These are phyloP conservation scores for Pestalotiopsis sp. DNA, from an alignment of 2,329 filamentous ascomycete genomes.

Conservation along the genomic window DNA sequence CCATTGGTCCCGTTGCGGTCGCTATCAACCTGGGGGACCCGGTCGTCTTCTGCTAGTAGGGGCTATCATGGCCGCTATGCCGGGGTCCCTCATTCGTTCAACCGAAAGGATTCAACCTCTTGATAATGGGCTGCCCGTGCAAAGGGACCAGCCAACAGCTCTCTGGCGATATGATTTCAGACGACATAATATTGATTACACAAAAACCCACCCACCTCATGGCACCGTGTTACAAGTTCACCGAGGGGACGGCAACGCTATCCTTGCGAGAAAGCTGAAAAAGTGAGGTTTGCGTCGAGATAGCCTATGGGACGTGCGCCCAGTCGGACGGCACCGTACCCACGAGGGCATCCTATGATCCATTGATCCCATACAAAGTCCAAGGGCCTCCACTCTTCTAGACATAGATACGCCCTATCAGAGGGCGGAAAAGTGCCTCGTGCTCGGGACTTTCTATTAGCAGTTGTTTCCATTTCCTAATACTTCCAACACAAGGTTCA, in stretches of 20 bases:
- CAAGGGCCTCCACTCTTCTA: neutral
- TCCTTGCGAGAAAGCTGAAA: neutral
- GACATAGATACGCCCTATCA: neutral
- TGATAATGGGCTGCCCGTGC: neutral
- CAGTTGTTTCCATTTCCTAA: neutral
- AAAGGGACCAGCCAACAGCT: neutral
- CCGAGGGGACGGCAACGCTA: neutral
- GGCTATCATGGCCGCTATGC: neutral
- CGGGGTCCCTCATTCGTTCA: slow-evolving; percentile 4
- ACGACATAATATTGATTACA: neutral
- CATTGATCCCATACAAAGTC: neutral
- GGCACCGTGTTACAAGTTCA: neutral
- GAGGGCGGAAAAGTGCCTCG: neutral
- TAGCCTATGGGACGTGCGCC: neutral
- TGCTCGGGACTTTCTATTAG: neutral
- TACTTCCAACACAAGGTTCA: neutral
- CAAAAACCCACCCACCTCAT: neutral
- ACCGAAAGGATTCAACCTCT: neutral
- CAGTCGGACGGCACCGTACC: neutral
- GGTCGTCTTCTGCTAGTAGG: neutral
- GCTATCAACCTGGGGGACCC: neutral
- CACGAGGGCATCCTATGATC: neutral
- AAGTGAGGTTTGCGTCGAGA: neutral
- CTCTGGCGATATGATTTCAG: neutral
- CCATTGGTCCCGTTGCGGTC: neutral